Evolutionary conservation across 1,284 basidiomycete genomes (phyloP).

Genomic region (Microbotryum violaceum): DNA sequence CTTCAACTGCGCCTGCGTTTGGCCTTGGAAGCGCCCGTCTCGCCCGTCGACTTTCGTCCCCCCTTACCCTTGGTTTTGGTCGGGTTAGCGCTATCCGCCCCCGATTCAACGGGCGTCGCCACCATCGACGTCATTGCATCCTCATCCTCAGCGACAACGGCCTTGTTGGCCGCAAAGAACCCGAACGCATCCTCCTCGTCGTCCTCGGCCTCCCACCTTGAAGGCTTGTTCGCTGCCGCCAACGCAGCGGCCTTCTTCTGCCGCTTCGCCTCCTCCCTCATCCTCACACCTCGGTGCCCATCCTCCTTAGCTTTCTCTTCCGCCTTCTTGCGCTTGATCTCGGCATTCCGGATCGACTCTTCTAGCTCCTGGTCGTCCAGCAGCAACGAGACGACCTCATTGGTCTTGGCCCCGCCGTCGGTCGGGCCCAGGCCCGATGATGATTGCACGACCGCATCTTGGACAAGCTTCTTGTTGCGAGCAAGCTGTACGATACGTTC

Average conservation of each 20-base stretch:
- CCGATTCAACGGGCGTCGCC: too few species aligned
- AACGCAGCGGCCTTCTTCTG: constrained; percentile 5
- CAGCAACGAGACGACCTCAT: constrained; percentile 92
- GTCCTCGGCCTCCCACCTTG: constrained; percentile 9
- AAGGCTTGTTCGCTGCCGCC: constrained; percentile 6
- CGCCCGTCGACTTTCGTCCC: too few species aligned
- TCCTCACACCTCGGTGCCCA: constrained; percentile 21
- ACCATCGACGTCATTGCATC: too few species aligned
- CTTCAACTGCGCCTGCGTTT: too few species aligned
- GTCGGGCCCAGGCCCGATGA: constrained; percentile 53
- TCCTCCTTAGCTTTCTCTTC: constrained; percentile 35
- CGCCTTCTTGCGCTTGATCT: constrained; percentile 43
- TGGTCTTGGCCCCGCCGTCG: constrained; percentile 60
- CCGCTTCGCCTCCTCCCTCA: constrained; percentile 16
- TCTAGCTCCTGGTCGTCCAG: constrained; percentile 75
- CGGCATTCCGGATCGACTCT: constrained; percentile 34
- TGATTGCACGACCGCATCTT: constrained; percentile 98
- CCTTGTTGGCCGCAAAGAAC: too few species aligned
- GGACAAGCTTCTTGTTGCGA: constrained; percentile 55
- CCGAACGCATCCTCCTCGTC: constrained; percentile 29
- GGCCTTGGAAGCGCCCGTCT: too few species aligned
- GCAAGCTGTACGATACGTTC: constrained; percentile 94
- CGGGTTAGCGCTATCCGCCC: too few species aligned
- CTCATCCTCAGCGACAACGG: too few species aligned
- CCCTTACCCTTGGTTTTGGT: too few species aligned